Percentiles rank a stretch among this genome's conserved stretches.
Conservation (phyloP, 1,284 basidiomycete species). For the Microbotryum scabiosae region DNA sequence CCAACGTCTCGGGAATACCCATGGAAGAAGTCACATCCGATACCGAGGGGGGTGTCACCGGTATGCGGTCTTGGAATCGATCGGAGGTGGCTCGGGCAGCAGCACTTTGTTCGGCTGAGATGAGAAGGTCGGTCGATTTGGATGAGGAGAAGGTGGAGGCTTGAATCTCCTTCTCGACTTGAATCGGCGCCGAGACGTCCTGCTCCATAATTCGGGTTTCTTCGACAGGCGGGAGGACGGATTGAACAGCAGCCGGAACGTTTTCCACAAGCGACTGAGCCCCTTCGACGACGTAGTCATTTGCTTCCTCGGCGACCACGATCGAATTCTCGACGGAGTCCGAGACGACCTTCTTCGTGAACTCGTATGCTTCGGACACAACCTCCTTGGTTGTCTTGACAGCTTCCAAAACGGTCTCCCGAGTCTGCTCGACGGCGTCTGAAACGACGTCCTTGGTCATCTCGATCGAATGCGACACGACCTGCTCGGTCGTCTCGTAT, state of each 20-base stretch:
- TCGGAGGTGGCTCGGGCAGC: constrained; percentile 1
- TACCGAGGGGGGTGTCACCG: background rate
- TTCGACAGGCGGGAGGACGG: background rate
- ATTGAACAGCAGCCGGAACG: background rate
- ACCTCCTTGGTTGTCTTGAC: constrained; percentile 1
- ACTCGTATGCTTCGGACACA: background rate
- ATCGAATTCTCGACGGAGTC: background rate
- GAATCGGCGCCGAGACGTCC: too few species aligned
- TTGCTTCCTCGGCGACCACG: background rate
- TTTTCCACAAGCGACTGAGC: background rate
- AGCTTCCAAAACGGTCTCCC: constrained; percentile 2
- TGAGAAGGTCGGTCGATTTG: constrained; percentile 8
- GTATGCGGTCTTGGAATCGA: constrained; percentile 1
- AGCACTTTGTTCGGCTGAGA: constrained; percentile 7
- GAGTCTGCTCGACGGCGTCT: constrained; percentile 5
- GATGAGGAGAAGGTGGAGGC: background rate
- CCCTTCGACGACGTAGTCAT: background rate
- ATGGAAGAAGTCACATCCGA: background rate
- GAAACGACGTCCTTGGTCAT: background rate
- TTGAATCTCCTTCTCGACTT: too few species aligned
- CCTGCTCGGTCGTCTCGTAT: background rate
- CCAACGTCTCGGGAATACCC: background rate
- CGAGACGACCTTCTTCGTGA: background rate
- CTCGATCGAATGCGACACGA: background rate
- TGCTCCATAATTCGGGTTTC: too few species aligned